Conservation (phyloP, 768 basidiomycete genomes). For the Melanogaster broomeanus region DNA sequence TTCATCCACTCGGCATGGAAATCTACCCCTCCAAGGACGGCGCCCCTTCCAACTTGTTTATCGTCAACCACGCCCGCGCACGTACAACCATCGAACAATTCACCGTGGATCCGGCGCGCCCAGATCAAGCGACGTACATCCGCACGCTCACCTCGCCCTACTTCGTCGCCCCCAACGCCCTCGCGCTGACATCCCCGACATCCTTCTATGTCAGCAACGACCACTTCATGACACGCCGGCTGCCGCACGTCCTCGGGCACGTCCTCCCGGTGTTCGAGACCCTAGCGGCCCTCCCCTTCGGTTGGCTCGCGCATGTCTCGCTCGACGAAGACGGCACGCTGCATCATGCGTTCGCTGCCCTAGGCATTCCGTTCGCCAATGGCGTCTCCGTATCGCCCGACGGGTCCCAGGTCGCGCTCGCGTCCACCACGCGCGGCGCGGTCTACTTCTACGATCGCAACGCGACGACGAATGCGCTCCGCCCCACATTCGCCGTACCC, state of each 20-base stretch:
- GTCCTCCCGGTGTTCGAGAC: constrained; percentile 58
- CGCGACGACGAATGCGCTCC: constrained; percentile 44
- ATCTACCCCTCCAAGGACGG: constrained; percentile 52
- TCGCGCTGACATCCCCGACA: constrained; percentile 64
- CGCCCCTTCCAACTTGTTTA: constrained; percentile 57
- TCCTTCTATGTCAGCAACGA: constrained; percentile 78
- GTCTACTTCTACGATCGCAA: constrained; percentile 57
- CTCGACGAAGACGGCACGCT: constrained; percentile 37
- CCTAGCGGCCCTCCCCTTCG: constrained; percentile 54
- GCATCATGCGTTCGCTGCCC: constrained; percentile 41
- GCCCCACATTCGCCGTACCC: constrained; percentile 37
- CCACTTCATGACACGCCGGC: constrained; percentile 65
- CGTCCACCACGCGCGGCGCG: constrained; percentile 48
- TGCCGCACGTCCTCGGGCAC: constrained; percentile 49
- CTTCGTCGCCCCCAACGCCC: constrained; percentile 65
- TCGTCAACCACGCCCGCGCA: constrained; percentile 67
- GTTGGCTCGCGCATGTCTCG: constrained; percentile 59
- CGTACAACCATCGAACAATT: constrained; percentile 72
- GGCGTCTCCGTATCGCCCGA: constrained; percentile 61
- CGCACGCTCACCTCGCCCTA: constrained; percentile 60
- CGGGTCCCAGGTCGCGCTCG: constrained; percentile 54
- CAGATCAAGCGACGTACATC: constrained; percentile 50
- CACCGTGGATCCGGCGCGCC: constrained; percentile 44
- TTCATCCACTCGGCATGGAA: constrained; percentile 72
- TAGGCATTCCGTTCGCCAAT: constrained; percentile 66